Conservation (phyloP, 352 stramenopile species). For the Achlya hypogyna region DNA sequence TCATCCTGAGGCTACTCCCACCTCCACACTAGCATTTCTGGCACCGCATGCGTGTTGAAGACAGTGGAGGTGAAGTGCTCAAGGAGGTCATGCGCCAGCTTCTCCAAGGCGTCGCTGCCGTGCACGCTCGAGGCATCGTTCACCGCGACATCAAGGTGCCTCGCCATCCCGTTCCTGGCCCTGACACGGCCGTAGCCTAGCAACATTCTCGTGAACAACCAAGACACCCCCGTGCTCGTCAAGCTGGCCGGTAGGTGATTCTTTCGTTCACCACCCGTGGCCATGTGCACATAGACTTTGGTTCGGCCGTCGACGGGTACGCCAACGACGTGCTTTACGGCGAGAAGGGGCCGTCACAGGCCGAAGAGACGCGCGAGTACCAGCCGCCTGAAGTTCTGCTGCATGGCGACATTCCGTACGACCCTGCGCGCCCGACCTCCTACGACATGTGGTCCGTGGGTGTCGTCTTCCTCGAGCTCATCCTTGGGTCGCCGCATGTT, state of each 20-base stretch:
- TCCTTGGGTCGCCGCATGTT: slow-evolving; percentile 88
- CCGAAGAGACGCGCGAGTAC: slow-evolving; percentile 92
- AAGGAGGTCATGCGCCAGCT: slow-evolving; percentile 92
- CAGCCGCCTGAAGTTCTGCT: slow-evolving; percentile 89
- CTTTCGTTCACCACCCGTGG: neutral
- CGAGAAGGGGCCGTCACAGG: slow-evolving; percentile 63
- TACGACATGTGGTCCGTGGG: slow-evolving; percentile 92
- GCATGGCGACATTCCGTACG: slow-evolving; percentile 43
- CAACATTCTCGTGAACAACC: slow-evolving; percentile 51
- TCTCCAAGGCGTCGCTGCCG: slow-evolving; percentile 77
- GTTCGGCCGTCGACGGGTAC: slow-evolving; percentile 75
- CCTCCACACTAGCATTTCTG: slow-evolving; percentile 55
- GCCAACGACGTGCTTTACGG: slow-evolving; percentile 67
- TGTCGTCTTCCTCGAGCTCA: slow-evolving; percentile 92
- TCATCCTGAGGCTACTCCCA: neutral
- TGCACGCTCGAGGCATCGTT: slow-evolving; percentile 88
- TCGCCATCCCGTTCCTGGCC: slow-evolving; percentile 39
- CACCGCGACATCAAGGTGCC: slow-evolving; percentile 75
- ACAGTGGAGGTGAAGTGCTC: slow-evolving; percentile 52
- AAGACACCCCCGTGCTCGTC: slow-evolving; percentile 3
- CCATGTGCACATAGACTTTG: slow-evolving; percentile 48
- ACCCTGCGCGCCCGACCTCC: slow-evolving; percentile 43
- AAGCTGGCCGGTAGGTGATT: slow-evolving; percentile 18
- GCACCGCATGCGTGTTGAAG: slow-evolving; percentile 52
- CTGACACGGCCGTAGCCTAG: slow-evolving; percentile 47